Evolutionary conservation across 2,329 filamentous ascomycete genomes (phyloP).

Genomic region (Diplocarpon rosae): DNA sequence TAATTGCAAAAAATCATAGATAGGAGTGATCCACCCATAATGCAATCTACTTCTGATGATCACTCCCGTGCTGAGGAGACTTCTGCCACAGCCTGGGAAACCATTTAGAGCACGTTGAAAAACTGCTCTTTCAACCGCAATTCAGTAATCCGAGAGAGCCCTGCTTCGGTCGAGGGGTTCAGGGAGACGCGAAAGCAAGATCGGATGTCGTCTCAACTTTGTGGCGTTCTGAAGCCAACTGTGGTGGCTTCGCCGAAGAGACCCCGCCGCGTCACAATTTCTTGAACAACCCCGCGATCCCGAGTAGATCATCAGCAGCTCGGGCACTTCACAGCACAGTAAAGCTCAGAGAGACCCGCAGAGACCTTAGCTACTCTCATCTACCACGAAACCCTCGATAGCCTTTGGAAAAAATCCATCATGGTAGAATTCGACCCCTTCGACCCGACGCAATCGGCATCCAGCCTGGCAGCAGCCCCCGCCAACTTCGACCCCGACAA

Average conservation of each 20-base stretch:
- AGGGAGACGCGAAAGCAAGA: neutral
- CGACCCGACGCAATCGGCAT: neutral
- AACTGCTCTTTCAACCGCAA: too few species aligned
- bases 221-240: neutral
- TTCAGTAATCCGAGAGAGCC: too few species aligned
- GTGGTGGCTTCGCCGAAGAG: neutral
- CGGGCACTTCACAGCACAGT: neutral
- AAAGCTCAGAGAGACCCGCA: neutral
- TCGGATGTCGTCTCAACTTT: neutral
- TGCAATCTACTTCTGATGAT: too few species aligned
- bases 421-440: neutral
- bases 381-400: neutral
- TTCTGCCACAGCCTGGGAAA: too few species aligned
- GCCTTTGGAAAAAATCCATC: neutral
- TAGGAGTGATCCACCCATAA: too few species aligned
- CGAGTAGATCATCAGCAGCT: neutral
- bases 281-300: neutral
- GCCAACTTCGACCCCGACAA: slow-evolving; percentile 44
- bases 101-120: too few species aligned
- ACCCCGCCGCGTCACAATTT: slow-evolving; percentile 1
- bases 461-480: slow-evolving; percentile 15
- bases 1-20: too few species aligned
- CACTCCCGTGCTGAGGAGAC: too few species aligned
- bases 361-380: neutral
- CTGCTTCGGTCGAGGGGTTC: neutral